Conservation (phyloP, 768 basidiomycete species). For the Suillus bovinus region DNA sequence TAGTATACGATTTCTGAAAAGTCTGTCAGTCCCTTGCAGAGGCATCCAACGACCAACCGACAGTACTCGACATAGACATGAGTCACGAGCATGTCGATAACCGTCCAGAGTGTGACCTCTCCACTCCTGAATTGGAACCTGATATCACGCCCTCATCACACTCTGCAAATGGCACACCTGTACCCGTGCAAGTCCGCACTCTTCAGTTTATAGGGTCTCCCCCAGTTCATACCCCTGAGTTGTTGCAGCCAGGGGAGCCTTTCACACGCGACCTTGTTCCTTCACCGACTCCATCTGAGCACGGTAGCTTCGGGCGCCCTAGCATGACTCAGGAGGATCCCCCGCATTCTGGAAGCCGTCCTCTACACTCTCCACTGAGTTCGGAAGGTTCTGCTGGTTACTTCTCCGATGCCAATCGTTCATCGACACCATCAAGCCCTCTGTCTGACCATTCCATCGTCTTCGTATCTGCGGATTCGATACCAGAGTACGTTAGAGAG, state of each 20-base stretch:
- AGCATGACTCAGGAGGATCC: neutral
- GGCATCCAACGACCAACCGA: neutral
- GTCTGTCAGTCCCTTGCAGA: neutral
- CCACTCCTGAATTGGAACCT: neutral
- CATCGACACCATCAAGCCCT: constrained; percentile 4
- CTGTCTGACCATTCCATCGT: constrained; percentile 27
- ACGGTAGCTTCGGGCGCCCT: constrained; percentile 16
- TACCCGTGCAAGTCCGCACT: neutral
- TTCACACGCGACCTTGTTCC: constrained; percentile 10
- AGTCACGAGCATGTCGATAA: neutral
- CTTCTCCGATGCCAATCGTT: neutral
- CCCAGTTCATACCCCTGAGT: neutral
- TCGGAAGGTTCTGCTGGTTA: neutral
- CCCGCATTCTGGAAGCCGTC: neutral
- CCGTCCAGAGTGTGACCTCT: neutral
- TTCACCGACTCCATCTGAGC: constrained; percentile 30
- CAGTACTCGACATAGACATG: neutral
- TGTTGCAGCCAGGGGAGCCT: neutral
- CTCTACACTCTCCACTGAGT: neutral
- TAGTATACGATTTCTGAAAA: neutral
- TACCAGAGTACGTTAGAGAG: constrained; percentile 32
- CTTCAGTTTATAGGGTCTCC: neutral
- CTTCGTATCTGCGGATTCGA: constrained; percentile 30
- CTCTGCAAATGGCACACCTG: neutral
- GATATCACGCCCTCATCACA: neutral